phyloP scores from a whole-genome alignment of 2,329 filamentous ascomycete species.

The Pyricularia pennisetigena region DNA sequence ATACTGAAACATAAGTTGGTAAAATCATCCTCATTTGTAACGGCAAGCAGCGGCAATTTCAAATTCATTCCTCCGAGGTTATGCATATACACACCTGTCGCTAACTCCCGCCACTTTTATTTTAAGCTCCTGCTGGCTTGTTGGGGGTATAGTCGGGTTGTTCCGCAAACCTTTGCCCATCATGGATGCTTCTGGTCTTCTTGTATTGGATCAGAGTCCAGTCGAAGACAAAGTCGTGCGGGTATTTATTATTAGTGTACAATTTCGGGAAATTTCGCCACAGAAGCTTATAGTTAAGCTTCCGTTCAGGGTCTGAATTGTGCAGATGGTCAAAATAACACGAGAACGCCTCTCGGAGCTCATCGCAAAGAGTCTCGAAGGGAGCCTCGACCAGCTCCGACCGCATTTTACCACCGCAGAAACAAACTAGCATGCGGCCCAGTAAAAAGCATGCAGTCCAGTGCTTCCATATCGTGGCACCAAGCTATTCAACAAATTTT shows the following conservation, averaged over 20 bases:
- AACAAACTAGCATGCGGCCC: constrained; percentile 99
- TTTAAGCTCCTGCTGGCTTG: no score
- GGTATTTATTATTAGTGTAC: constrained; percentile 97
- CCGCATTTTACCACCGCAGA: constrained; percentile 95
- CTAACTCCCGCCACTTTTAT: no score
- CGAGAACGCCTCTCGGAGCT: constrained; percentile 99
- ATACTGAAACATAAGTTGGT: no score
- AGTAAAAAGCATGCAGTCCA: no score
- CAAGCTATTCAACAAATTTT: constrained; percentile 43
- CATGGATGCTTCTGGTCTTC: no score
- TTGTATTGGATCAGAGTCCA: constrained; percentile 98
- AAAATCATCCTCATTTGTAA: no score
- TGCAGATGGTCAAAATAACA: constrained; percentile 99
- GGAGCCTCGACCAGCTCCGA: constrained; percentile 99
- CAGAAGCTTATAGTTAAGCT: constrained; percentile 98
- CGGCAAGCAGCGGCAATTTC: no score
- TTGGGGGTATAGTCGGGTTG: no score
- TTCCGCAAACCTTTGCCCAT: no score
- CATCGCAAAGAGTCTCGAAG: constrained; percentile 97
- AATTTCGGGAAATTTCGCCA: constrained; percentile 99
- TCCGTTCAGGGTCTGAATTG: constrained; percentile 97
- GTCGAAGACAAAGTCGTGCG: constrained; percentile 99
- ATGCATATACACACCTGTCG: no score
- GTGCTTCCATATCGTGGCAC: constrained; percentile 97
- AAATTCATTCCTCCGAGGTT: no score